Conservation (phyloP, 257 asterid species). For the Gentiana macrophylla region DNA sequence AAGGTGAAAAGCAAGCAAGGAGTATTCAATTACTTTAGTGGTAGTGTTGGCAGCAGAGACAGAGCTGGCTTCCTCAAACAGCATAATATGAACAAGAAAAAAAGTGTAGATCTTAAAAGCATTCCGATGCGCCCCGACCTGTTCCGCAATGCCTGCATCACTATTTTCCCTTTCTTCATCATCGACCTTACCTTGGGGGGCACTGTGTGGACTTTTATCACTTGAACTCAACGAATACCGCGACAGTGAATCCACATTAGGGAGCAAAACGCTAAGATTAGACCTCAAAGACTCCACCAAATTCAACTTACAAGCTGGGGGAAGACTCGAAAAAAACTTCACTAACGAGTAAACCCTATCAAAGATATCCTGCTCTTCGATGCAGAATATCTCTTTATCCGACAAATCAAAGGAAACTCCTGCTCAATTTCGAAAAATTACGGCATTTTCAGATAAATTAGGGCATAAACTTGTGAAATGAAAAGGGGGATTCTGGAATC, state of each 20-base stretch:
- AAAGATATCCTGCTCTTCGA: conserved; percentile 84
- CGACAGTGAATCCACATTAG: conserved; percentile 62
- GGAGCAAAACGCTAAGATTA: conserved; percentile 76
- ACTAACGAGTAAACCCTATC: conserved; percentile 78
- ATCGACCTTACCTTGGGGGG: conserved; percentile 21
- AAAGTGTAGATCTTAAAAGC: conserved; percentile 85
- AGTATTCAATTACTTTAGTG: conserved; percentile 35
- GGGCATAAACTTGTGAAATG: too few relatives aligned
- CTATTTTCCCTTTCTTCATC: conserved; percentile 31
- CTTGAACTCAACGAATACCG: conserved; percentile 22
- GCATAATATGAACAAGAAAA: conserved; percentile 67
- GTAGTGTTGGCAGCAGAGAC: conserved; percentile 23
- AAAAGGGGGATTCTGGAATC: too few relatives aligned
- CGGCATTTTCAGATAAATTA: background rate
- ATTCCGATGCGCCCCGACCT: conserved; percentile 73
- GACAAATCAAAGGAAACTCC: conserved; percentile 84
- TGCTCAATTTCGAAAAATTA: conserved; percentile 4
- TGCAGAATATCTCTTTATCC: conserved; percentile 77
- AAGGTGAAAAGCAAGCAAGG: conserved; percentile 2
- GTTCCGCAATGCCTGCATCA: conserved; percentile 24
- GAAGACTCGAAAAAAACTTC: conserved; percentile 51
- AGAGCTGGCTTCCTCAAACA: conserved; percentile 49
- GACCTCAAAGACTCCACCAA: conserved; percentile 86
- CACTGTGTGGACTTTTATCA: conserved; percentile 16
- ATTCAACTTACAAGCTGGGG: conserved; percentile 56